A percentile compares a stretch with the other conserved stretches of the same genome.
These are phyloP conservation scores for Paecilomyces niveus DNA, from an alignment of 2,329 filamentous ascomycete species.

Conservation along the genomic window DNA sequence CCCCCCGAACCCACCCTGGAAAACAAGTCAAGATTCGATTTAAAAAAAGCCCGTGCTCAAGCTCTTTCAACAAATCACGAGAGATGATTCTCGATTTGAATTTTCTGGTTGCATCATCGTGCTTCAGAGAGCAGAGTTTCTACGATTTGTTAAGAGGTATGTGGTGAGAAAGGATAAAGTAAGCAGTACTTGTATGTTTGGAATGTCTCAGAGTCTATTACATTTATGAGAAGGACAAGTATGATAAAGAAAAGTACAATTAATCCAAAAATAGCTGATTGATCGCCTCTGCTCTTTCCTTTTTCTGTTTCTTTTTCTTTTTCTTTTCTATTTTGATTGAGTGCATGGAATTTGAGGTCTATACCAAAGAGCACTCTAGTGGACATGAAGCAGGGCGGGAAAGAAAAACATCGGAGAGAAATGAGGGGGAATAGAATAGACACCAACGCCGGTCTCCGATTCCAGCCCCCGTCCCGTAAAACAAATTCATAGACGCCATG, in stretches of 20 bases:
- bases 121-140: not conserved
- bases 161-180: not conserved
- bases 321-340: not conserved
- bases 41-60: too few species aligned
- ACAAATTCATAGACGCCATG: slow-evolving; percentile 17
- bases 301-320: not conserved
- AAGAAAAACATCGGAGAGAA: not conserved
- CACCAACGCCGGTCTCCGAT: not conserved
- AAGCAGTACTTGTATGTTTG: not conserved
- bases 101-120: not conserved
- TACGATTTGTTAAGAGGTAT: not conserved
- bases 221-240: too few species aligned
- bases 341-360: not conserved
- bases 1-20: too few species aligned
- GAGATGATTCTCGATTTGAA: too few species aligned
- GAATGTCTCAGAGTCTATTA: too few species aligned
- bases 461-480: not conserved
- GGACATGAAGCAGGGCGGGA: slow-evolving; percentile 2
- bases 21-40: too few species aligned
- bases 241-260: not conserved
- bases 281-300: not conserved
- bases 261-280: not conserved
- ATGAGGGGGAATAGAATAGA: not conserved
- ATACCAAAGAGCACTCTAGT: not conserved
- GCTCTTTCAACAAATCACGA: too few species aligned